Conservation (phyloP, 805 yeast genomes). For the Yamadazyma laniorum region DNA sequence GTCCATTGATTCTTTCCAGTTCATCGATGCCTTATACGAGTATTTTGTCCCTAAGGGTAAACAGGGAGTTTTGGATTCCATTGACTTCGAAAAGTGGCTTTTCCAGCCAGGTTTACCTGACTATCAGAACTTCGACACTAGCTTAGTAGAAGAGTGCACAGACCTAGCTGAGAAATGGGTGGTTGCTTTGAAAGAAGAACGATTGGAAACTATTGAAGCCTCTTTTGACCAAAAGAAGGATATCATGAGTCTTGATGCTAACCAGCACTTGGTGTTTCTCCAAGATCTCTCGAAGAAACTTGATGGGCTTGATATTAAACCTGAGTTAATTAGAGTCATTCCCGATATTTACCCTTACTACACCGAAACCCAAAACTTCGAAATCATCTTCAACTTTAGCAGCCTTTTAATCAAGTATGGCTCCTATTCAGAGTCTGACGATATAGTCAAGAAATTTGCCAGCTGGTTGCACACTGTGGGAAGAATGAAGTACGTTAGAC, state of each 20-base stretch:
- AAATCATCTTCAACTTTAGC: constrained; percentile 23
- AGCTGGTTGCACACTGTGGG: constrained; percentile 35
- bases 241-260: constrained; percentile 20
- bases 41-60: constrained; percentile 23
- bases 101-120: constrained; percentile 28
- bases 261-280: constrained; percentile 26
- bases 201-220: constrained; percentile 1
- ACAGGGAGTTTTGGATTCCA: constrained; percentile 19
- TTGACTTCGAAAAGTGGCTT: constrained; percentile 31
- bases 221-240: constrained; percentile 23
- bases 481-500: constrained; percentile 37
- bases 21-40: constrained; percentile 25
- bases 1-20: constrained; percentile 27
- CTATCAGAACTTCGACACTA: constrained; percentile 25
- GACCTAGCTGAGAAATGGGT: constrained; percentile 24
- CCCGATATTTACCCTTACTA: constrained; percentile 20
- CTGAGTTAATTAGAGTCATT: constrained; percentile 15
- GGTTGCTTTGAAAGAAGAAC: constrained; percentile 5
- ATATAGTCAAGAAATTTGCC: constrained; percentile 21
- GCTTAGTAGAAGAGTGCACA: constrained; percentile 28
- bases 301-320: constrained; percentile 6
- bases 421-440: constrained; percentile 12
- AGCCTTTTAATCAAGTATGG: constrained; percentile 25
- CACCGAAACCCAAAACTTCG: constrained; percentile 22
- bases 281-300: constrained; percentile 21